Base-by-base conservation (phyloP, 192 early-diverging fungal genomes). In the Coemansia sp. region DNA sequence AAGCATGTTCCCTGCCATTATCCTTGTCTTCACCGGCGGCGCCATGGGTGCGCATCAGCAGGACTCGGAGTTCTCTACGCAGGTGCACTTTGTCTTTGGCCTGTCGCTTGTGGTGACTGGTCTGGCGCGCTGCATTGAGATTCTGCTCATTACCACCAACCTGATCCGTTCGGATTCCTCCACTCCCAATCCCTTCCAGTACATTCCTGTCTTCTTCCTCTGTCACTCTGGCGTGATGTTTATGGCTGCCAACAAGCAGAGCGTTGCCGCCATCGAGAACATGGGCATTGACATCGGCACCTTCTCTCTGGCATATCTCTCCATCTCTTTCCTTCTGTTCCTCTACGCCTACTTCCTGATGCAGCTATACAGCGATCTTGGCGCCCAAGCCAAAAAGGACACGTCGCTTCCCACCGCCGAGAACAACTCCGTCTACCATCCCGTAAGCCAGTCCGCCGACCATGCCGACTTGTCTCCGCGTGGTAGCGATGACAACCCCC, bases 51-150 rank as follows among this genome's bases (percentile, higher is more conserved):
- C 77, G 50, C 89, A 90, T 68, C 81, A 81, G 17, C 89, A 90
- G 57, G 75, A 85, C 41, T 71, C 84, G 1, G 70, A 79, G n/a
- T 87, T 86, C 62, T 87, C 86, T n/a, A 87, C 82, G 0, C 49
- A 65, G 43, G 84, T 89, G 49, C 89, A 90, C 76, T 84, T 86
- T 65, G 85, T 84, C 60, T 90, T 90, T 84, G 89, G 89, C 12
- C 79, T 85, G 66, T 77, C 85, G 44, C 67, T 90, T 44, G 84
- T 85, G 54, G 79, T 87, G 7, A 86, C 82, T 25, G 88, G 85
- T 13, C 41, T 90, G 4, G 72, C 75, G 19, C 76, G 88, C 61
- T 85, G 87, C 25, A 60, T 90, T 54, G 88, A 89, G 56, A 85
- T 90, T 40, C 71, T 81, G 61, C 65, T 80, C 43, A 64, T 81